Evolutionary conservation across 2,329 filamentous ascomycete species (phyloP), one percentile per base, ranked within the genome.

Genomic region (Blastomyces parvus): DNA sequence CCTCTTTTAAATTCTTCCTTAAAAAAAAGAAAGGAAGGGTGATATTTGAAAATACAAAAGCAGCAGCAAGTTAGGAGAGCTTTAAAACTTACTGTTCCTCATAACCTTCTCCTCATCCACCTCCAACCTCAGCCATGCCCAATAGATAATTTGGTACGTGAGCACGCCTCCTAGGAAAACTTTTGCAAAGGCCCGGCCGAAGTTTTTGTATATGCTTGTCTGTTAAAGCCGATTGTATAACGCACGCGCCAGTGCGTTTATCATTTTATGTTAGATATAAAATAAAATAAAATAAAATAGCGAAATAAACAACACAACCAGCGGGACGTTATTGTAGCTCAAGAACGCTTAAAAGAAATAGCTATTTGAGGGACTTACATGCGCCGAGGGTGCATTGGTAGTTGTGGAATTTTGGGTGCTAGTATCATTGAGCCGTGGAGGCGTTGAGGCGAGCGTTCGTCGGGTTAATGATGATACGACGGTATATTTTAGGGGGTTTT

Each of bases 61-160:
- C 6, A 46, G 2, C 1, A 59, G 9, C n/a, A 33, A 33, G 19
- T 27, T 8, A n/a, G 59, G 44, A 48, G 40, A n/a, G 56, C 7
- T n/a, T 48, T n/a, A 22, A 50, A 33, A 71, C 70, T 27, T 69
- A 78, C 76, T 68, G 63, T 77, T 76, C 69, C 77, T 80, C 33
- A 73, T 66, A 22, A 74, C 69, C 66, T 76, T 79, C 7, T 71
- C 70, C 64, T 79, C 78, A 63, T 79, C 77, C 61, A 75, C 78
- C 69, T 81, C 79, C 14, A 81, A 68, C 64, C 77, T 79, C 68
- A 78, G 62, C 79, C 79, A 81, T 38, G 71, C 69, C 76, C 77
- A 80, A 66, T 81, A 79, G 25, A 79, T 71, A 52, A 80, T 71
- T 66, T 81, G 79, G 67, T 80, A 81, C 19, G 76, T 78, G 67